These are phyloP conservation scores for Talaromyces nanjingensis DNA, from an alignment of 495 filamentous ascomycete species.

Conservation along the genomic window DNA sequence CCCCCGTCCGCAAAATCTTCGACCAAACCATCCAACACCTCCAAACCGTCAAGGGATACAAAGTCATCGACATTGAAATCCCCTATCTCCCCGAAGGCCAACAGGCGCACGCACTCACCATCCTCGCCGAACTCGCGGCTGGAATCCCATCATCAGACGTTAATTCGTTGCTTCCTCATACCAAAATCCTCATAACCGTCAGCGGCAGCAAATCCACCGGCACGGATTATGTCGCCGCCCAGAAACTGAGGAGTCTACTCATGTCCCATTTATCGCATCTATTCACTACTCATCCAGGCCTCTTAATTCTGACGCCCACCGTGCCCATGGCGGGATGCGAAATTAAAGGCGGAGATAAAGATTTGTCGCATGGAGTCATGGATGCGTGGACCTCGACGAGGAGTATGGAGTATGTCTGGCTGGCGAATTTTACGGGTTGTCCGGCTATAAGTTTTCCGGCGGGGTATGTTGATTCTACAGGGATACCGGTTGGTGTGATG, in stretches of 20 bases:
- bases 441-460: slow-evolving; percentile 74
- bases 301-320: slow-evolving; percentile 76
- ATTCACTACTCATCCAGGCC: slow-evolving; percentile 62
- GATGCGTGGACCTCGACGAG: slow-evolving; percentile 66
- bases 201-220: slow-evolving; percentile 55
- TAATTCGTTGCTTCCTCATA: slow-evolving; percentile 55
- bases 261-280: slow-evolving; percentile 79
- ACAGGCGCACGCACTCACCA: slow-evolving; percentile 72
- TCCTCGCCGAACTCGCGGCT: slow-evolving; percentile 60
- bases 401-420: slow-evolving; percentile 84
- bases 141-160: slow-evolving; percentile 32
- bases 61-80: slow-evolving; percentile 63
- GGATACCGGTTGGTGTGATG: slow-evolving; percentile 77
- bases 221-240: slow-evolving; percentile 64
- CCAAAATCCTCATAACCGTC: slow-evolving; percentile 64
- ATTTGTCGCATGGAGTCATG: slow-evolving; percentile 58
- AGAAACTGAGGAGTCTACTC: slow-evolving; percentile 64
- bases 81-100: slow-evolving; percentile 71
- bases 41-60: slow-evolving; percentile 51
- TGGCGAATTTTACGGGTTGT: slow-evolving; percentile 77
- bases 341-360: slow-evolving; percentile 41
- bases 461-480: slow-evolving; percentile 55
- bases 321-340: slow-evolving; percentile 71
- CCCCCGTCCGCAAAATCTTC: slow-evolving; percentile 54
- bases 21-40: slow-evolving; percentile 56